phyloP scores from a whole-genome alignment of 345 rosid species.

The Rhodamnia rubescens region DNA sequence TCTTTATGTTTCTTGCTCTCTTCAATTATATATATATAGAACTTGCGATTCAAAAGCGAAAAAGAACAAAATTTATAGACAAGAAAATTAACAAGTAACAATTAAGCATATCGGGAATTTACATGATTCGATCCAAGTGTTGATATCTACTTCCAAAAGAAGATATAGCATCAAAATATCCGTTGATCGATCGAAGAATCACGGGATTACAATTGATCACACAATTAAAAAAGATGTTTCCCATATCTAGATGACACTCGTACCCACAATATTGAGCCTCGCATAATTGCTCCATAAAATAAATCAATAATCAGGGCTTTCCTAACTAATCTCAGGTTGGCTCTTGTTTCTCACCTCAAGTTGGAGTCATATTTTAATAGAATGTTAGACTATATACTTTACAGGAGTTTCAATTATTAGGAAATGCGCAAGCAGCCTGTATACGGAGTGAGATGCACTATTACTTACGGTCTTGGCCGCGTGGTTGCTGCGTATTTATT shows the following conservation, averaged over 20 bases:
- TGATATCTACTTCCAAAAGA: no score
- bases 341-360: no score
- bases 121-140: no score
- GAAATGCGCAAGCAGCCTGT: background rate
- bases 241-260: background rate
- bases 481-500: background rate
- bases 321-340: no score
- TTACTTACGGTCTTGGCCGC: rapidly evolving
- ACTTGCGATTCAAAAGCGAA: background rate
- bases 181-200: no score
- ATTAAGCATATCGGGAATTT: no score
- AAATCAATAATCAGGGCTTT: background rate
- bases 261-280: background rate
- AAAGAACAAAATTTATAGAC: background rate
- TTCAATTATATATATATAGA: no score
- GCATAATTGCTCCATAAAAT: background rate
- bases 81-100: no score
- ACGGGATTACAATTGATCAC: no score
- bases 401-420: background rate
- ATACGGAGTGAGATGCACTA: background rate
- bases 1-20: background rate
- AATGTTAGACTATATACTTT: no score
- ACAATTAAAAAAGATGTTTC: no score
- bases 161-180: background rate
- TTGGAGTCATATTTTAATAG: no score